phyloP scores from a whole-genome alignment of 257 asterid genomes.

The Solanum chmielewskii region DNA sequence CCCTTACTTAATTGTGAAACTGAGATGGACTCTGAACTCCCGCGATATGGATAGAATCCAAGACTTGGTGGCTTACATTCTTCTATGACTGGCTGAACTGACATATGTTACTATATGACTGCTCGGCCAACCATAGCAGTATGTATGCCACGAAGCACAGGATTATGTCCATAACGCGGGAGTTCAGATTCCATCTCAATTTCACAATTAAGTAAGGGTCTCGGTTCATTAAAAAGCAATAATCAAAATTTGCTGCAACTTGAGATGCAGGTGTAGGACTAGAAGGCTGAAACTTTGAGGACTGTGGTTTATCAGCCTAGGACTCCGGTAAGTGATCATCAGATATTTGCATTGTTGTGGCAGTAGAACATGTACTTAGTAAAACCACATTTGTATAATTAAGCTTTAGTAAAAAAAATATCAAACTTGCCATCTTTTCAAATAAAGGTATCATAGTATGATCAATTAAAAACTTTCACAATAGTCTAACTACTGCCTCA shows the following conservation, averaged over 20 bases:
- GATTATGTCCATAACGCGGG: no score
- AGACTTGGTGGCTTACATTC: no score
- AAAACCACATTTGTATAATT: background rate
- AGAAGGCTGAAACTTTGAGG: background rate
- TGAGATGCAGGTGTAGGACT: background rate
- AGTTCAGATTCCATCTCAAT: no score
- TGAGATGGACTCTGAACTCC: no score
- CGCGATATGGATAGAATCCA: no score
- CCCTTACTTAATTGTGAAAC: no score
- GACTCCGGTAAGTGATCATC: slow-evolving; percentile 57
- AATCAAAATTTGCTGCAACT: slow-evolving; percentile 14
- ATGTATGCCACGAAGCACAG: no score
- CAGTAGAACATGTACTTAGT: slow-evolving; percentile 3
- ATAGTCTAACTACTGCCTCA: no score
- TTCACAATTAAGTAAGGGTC: background rate
- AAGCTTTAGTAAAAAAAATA: background rate
- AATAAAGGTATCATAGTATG: slow-evolving; percentile 70
- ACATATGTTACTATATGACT: slow-evolving; percentile 81
- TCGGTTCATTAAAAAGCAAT: slow-evolving; percentile 42
- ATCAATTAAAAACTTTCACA: slow-evolving; percentile 61
- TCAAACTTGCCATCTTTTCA: slow-evolving; percentile 68
- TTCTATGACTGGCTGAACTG: no score
- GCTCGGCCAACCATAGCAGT: slow-evolving; percentile 32
- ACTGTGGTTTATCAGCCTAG: slow-evolving; percentile 46
- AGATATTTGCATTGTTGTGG: slow-evolving; percentile 40